Evolutionary conservation across 2,329 filamentous ascomycete genomes (phyloP).

Genomic region (Keithomyces neogunnii): DNA sequence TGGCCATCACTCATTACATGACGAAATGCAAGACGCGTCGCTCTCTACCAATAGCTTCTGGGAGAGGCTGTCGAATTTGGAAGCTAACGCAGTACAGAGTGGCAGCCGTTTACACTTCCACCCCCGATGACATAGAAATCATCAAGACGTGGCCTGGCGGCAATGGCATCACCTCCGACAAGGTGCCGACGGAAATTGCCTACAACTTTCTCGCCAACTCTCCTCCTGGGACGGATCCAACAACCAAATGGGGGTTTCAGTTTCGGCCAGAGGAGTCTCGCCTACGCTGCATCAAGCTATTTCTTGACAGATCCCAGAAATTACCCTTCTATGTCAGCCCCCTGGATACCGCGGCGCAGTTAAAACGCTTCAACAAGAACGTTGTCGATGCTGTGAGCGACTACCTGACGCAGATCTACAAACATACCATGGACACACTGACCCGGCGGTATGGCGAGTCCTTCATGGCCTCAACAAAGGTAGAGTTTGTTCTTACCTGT

Average conservation of each 20-base stretch:
- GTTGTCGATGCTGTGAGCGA: slow-evolving; percentile 74
- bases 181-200: slow-evolving; percentile 74
- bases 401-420: slow-evolving; percentile 68
- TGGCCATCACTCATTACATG: background rate
- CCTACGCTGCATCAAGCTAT: slow-evolving; percentile 75
- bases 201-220: slow-evolving; percentile 34
- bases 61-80: background rate
- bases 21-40: background rate
- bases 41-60: background rate
- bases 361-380: slow-evolving; percentile 67
- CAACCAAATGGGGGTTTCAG: slow-evolving; percentile 72
- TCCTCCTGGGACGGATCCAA: slow-evolving; percentile 32
- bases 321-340: slow-evolving; percentile 73
- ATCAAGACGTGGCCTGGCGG: slow-evolving; percentile 80
- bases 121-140: slow-evolving; percentile 72
- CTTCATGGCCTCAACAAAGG: slow-evolving; percentile 67
- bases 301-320: slow-evolving; percentile 72
- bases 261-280: slow-evolving; percentile 70
- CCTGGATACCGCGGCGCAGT: slow-evolving; percentile 66
- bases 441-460: slow-evolving; percentile 66
- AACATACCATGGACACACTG: slow-evolving; percentile 71
- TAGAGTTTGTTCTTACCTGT: slow-evolving; percentile 73
- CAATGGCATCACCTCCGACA: slow-evolving; percentile 81
- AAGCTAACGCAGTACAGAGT: slow-evolving; percentile 30
- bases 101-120: slow-evolving; percentile 65